These are phyloP conservation scores for Hypoxylon rickii DNA, from an alignment of 495 filamentous ascomycete genomes.

Conservation along the genomic window DNA sequence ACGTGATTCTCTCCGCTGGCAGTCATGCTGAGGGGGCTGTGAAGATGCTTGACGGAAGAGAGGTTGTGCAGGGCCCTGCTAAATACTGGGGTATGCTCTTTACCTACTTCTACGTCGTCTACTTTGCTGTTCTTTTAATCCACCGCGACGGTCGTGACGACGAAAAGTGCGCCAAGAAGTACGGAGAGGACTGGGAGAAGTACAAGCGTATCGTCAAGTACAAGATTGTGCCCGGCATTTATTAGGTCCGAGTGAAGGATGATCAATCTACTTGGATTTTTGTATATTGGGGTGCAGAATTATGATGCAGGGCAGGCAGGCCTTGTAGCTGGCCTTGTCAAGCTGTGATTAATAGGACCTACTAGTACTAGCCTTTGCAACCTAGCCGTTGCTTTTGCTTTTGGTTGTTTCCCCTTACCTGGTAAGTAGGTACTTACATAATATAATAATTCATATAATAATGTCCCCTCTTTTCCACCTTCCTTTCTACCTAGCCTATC, in stretches of 20 bases:
- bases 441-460: too few species aligned
- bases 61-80: slow-evolving; percentile 71
- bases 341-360: too few species aligned
- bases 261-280: too few species aligned
- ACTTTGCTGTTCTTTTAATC: slow-evolving; percentile 86
- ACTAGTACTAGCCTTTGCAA: too few species aligned
- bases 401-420: too few species aligned
- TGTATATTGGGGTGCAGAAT: too few species aligned
- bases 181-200: slow-evolving; percentile 90
- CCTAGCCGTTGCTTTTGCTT: too few species aligned
- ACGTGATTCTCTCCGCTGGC: slow-evolving; percentile 61
- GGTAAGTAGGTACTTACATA: too few species aligned
- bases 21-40: slow-evolving; percentile 50
- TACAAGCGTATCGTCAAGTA: slow-evolving; percentile 84
- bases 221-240: slow-evolving; percentile 89
- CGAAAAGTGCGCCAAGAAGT: slow-evolving; percentile 89
- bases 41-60: slow-evolving; percentile 60
- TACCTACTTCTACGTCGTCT: slow-evolving; percentile 94
- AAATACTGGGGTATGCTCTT: slow-evolving; percentile 82
- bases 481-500: too few species aligned
- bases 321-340: too few species aligned
- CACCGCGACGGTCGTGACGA: slow-evolving; percentile 93
- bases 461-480: too few species aligned
- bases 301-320: too few species aligned
- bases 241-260: slow-evolving; percentile 60